Base-by-base conservation (phyloP, 495 filamentous ascomycete species). In the Hamigera avellanea region DNA sequence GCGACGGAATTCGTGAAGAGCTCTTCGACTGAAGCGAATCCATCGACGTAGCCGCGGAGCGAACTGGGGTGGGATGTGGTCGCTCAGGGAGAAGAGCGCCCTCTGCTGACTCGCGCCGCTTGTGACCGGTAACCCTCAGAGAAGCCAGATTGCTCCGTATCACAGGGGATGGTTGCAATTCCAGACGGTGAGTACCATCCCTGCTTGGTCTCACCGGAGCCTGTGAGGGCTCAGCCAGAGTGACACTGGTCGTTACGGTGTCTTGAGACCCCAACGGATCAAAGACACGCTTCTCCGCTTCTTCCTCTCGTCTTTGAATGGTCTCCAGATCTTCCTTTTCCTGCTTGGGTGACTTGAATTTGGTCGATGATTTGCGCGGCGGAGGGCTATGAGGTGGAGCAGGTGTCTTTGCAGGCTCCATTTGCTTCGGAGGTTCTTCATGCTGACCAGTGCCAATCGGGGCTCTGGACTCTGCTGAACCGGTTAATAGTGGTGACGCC, bases 121-220 rank as follows among this genome's bases (percentile, higher is more conserved):
- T 68, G 43, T 70, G 61, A 16, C 58, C 53, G 4, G 56, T 63
- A 14, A 63, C 52, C 17, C 48, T 48, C 21, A 64, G 39, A 25
- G 57, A 56, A 8, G 70, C 54, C 13, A 93, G 58, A 50, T 89
- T 88, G 57, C 83, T 89, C 33, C 81, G 82, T 16, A 93, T 76
- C 17, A 93, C 59, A 12, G 81, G 77, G 8, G 78, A 74, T 5
- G 75, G 65, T 7, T 73, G 70, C 26, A 73, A 57, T 19, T 73
- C 60, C 30, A 93, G 65, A 35, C 76, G 75, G 31, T 79, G 70
- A 1, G 81, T 83, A 8, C 84, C 84, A 43, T 91, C 78, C 67
- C 88, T 69, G 50, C 84, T 95, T 4, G 87, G 87, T 39, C 87
- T 61, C 32, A 61, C 52, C 12, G 80, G 78, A 30, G 69, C 32